Evolutionary conservation across 768 basidiomycete species (phyloP).

Genomic region (Podaxis carcinomalis): DNA sequence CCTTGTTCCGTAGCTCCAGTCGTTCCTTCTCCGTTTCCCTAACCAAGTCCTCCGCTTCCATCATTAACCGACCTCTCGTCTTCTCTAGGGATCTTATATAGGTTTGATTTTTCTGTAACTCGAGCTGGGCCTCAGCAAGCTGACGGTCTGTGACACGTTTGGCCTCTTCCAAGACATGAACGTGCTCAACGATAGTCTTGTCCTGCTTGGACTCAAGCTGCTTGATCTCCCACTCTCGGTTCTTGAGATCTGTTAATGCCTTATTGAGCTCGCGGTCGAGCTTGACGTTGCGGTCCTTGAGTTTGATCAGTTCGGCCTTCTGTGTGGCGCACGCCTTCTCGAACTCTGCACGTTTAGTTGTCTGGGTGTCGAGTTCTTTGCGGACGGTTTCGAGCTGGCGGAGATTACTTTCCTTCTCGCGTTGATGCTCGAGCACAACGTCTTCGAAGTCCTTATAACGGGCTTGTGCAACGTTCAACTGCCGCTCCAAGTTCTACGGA

Average conservation of each 20-base stretch:
- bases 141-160: constrained; percentile 93
- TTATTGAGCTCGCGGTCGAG: constrained; percentile 80
- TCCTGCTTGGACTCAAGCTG: constrained; percentile 85
- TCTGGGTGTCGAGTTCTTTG: constrained; percentile 74
- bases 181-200: constrained; percentile 98
- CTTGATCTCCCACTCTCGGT: constrained; percentile 81
- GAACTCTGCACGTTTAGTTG: constrained; percentile 65
- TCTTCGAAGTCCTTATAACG: constrained; percentile 90
- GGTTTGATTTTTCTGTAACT: constrained; percentile 66
- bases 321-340: constrained; percentile 61
- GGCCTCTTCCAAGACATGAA: constrained; percentile 93
- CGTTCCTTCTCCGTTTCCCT: constrained; percentile 72
- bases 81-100: constrained; percentile 88
- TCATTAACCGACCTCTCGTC: constrained; percentile 64
- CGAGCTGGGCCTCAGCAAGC: constrained; percentile 73
- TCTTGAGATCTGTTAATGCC: constrained; percentile 73
- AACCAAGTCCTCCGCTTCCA: constrained; percentile 79
- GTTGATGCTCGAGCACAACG: constrained; percentile 75
- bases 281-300: constrained; percentile 67
- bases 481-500: constrained; percentile 67
- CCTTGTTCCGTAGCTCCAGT: constrained; percentile 59
- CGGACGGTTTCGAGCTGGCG: constrained; percentile 67
- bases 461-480: constrained; percentile 64
- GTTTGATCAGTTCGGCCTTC: constrained; percentile 63
- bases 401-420: constrained; percentile 71